phyloP scores from a whole-genome alignment of 768 basidiomycete genomes.

The Pleurotus tuber-regium region DNA sequence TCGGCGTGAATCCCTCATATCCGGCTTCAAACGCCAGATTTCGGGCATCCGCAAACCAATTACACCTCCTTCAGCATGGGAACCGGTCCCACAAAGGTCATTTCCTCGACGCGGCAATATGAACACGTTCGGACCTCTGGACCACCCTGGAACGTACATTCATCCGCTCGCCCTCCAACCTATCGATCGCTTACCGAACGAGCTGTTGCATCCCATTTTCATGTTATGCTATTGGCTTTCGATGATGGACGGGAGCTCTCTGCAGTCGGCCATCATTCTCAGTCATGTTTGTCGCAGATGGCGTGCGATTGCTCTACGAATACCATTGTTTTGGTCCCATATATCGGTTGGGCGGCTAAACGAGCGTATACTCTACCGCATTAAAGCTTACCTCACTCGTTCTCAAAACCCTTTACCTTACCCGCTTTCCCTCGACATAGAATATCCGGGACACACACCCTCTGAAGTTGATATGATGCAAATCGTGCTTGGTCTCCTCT shows the following conservation, averaged over 20 bases:
- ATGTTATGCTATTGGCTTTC: neutral
- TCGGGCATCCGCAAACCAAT: neutral
- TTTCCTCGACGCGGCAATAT: neutral
- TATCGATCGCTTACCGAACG: neutral
- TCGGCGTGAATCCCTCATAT: too few relatives aligned
- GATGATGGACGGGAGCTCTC: neutral
- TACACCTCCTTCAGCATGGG: neutral
- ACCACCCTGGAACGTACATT: neutral
- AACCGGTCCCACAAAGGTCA: neutral
- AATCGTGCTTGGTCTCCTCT: neutral
- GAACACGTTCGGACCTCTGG: neutral
- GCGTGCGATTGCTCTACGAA: neutral
- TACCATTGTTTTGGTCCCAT: constrained; percentile 1
- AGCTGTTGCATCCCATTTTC: neutral
- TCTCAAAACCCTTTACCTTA: neutral
- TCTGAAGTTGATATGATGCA: neutral
- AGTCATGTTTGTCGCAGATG: neutral
- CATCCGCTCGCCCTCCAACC: neutral
- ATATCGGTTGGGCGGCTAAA: neutral
- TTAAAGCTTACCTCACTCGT: neutral
- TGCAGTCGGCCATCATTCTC: neutral
- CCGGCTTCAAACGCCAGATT: neutral
- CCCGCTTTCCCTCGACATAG: neutral
- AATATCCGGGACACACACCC: neutral
- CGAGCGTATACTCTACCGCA: neutral